Evolutionary conservation across 129 eudicot species (phyloP), one percentile per base, ranked within the genome.

Genomic region (Mikania micrantha): DNA sequence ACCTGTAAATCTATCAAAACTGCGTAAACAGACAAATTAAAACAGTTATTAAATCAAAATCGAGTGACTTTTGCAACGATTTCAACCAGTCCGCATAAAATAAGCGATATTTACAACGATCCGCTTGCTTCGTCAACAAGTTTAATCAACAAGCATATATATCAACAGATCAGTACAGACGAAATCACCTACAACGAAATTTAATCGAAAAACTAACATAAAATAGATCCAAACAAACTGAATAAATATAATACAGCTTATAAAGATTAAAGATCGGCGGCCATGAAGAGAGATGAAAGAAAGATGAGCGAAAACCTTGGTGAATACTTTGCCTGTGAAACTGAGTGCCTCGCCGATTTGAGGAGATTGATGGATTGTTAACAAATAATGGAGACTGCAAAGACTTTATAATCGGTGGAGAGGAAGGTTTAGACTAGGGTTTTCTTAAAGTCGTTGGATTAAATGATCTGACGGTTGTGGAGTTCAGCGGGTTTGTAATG

Each of bases 81-180:
- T 28, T 6, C 31, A 21, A 50, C 59, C 31, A 50, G 5, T 3
- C 17, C n/a, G 50, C 19, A 44, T 5, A 44, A 44, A 44, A 15
- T n/a, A 4, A n/a, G 10, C 22, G 0, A 47, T 47, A 17, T 47
- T 3, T 11, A 34, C 9, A 64, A 64, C 42, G 2, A 65, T 24
- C 40, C 57, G 70, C 27, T 65, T 38, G 70, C 70, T 65, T 65
- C 17, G 15, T 24, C 34, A n/a, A 65, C 24, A 44, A 24, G 70
- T 27, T 3, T 27, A 13, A 44, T 65, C 41, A 32, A 25, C 32
- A 65, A 27, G 31, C 44, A 17, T 61, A 11, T 4, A 20, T 19
- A 19, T 11, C 1, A n/a, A 35, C 17, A 20, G n/a, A 32, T 2
- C 27, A 13, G 27, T 20, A 34, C 6, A 17, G 11, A 36, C 2